phyloP scores from a whole-genome alignment of 345 rosid genomes.

The Eucalyptus microcorys region DNA sequence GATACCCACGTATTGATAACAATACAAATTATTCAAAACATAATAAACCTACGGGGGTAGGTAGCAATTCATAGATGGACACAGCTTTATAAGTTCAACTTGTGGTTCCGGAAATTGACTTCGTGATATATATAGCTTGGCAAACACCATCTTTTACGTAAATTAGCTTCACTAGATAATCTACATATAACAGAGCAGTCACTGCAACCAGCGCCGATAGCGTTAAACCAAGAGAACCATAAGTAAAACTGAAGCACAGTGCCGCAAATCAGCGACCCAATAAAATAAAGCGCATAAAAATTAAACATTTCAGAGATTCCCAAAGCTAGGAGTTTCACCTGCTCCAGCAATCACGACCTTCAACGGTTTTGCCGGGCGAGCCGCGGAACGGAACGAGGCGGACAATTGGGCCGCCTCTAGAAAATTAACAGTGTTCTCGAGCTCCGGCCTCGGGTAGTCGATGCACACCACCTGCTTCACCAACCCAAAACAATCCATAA shows the following conservation, averaged over 20 bases:
- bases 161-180: background rate
- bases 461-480: conserved; percentile 56
- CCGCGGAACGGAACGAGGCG: conserved; percentile 50
- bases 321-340: conserved; percentile 17
- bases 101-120: background rate
- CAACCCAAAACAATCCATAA: background rate
- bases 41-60: background rate
- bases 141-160: background rate
- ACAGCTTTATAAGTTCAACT: background rate
- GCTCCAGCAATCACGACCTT: conserved; percentile 90
- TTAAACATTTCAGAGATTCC: background rate
- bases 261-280: background rate
- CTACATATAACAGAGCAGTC: background rate
- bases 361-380: conserved; percentile 62
- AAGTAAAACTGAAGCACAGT: background rate
- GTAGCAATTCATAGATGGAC: background rate
- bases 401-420: conserved; percentile 84
- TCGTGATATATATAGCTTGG: background rate
- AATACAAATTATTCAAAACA: background rate
- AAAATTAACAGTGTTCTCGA: conserved; percentile 65
- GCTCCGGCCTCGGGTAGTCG: conserved; percentile 80
- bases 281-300: background rate
- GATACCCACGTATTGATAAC: background rate
- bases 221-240: background rate
- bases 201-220: background rate